Evolutionary conservation across 768 basidiomycete species (phyloP).

Genomic region (Hygrophoropsis aurantiaca): DNA sequence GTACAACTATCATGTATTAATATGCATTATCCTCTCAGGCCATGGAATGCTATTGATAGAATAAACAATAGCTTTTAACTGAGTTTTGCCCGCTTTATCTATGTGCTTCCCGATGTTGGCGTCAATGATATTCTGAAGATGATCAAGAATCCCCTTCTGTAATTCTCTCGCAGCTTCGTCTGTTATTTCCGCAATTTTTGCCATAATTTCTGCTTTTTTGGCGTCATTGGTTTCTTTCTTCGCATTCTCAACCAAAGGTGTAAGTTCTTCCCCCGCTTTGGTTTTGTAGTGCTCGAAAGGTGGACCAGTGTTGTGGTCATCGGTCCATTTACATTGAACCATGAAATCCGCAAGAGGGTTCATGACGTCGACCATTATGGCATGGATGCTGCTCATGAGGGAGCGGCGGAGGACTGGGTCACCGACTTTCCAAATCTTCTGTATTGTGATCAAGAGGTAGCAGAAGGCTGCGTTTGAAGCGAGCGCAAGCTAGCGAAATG

Average conservation of each 20-base stretch:
- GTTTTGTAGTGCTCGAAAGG: slow-evolving; percentile 11
- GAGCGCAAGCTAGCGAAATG: slow-evolving; percentile 10
- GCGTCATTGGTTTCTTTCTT: too few relatives aligned
- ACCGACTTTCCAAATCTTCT: slow-evolving; percentile 7
- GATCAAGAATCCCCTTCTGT: too few relatives aligned
- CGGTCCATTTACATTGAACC: slow-evolving; percentile 8
- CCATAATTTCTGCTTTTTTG: too few relatives aligned
- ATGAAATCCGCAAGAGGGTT: slow-evolving; percentile 7
- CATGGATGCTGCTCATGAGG: slow-evolving; percentile 10
- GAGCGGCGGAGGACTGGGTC: slow-evolving; percentile 4
- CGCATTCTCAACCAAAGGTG: slow-evolving; percentile 2
- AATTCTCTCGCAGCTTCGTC: too few relatives aligned
- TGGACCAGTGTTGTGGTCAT: slow-evolving; percentile 6
- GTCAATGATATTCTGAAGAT: too few relatives aligned
- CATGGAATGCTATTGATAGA: too few relatives aligned
- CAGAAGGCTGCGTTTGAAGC: slow-evolving; percentile 17
- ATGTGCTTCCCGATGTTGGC: too few relatives aligned
- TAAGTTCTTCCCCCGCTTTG: background rate
- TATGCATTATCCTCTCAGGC: too few relatives aligned
- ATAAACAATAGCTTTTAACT: too few relatives aligned
- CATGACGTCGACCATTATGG: slow-evolving; percentile 14
- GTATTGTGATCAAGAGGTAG: slow-evolving; percentile 15
- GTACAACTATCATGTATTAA: too few relatives aligned
- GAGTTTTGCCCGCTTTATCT: too few relatives aligned
- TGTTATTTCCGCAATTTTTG: too few relatives aligned